Evolutionary conservation across 768 basidiomycete genomes (phyloP), one percentile per base, ranked within the genome.

Genomic region (Suillus bovinus): DNA sequence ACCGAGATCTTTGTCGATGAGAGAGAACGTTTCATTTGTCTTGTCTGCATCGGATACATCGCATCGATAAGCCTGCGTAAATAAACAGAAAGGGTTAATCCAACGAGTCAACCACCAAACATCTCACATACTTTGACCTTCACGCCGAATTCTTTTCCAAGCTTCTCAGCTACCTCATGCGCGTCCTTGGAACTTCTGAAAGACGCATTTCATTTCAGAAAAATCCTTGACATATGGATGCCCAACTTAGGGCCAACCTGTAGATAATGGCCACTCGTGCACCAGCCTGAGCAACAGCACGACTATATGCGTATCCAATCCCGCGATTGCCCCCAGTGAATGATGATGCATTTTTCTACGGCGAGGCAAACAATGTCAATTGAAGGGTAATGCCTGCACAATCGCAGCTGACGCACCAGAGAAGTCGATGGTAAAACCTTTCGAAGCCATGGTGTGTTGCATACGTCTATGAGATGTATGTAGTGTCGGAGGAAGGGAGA

Each of bases 261-360:
- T 87, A 88, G 50, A 88, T 84, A 14, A 89, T 82, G 27, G 85
- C 86, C 3, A 89, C 84, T 57, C 82, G 81, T 0, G 80, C 82
- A 29, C 86, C 86, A 0, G 86, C 82, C 42, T 78, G 68, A 27
- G 85, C 85, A 42, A 85, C 76, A 2, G 85, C 84, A 41, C 77
- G 74, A 31, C 81, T 81, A 60, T 81, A 83, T 1, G 84, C 86
- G 41, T 73, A 77, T 4, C 88, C 88, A 47, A 89, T 87, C 13
- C 87, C 87, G 52, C 82, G 77, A 66, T 83, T 85, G 1, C 86
- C 86, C 5, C 87, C 87, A 0, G 87, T 88, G 47, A n/a, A 89
- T 79, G 36, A 88, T 79, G 58, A 84, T 74, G 53, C 80, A 81
- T 70, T 84, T 79, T n/a, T 72, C 80, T 80, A 59, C 20, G 6